Base-by-base conservation (phyloP, 2,329 filamentous ascomycete genomes). In the Atkinsonella texensis region DNA sequence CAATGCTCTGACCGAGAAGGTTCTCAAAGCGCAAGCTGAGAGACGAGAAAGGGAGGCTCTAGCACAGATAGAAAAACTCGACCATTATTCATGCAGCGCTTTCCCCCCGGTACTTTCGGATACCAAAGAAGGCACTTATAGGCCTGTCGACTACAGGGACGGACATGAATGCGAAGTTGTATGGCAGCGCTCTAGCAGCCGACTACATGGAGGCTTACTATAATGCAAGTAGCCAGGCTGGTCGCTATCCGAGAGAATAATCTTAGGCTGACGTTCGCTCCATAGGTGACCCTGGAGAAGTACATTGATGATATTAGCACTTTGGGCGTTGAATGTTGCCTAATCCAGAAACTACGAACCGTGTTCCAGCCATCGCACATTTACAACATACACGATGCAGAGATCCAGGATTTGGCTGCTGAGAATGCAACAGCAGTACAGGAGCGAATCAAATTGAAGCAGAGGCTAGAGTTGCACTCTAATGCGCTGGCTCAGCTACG, bases 171-270 rank as follows among this genome's bases (percentile, higher is more conserved):
- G 45, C 48, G 49, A 49, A 48, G 10, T 28, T 35, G 4, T 49
- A 42, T 3, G 54, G 43, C 7, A 52, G 52, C 39, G n/a, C 43
- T n/a, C 28, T 54, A 11, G 54, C 54, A 5, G 50, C 71, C 2
- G 68, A 71, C 46, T 65, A 58, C 23, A 60, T 71, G 55, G 58
- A 66, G 35, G 68, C 69, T 0, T 73, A 69, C 51, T 73, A 73
- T 48, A 63, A 71, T 58, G 70, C 64, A 59, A 43, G 17, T 15
- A n/a, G n/a, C n/a, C n/a, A n/a, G 18, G 28, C 17, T 4, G 28
- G 28, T 6, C 28, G 18, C n/a, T 47, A 10, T 13, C 31, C 28
- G 23, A 18, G 13, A 33, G n/a, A 9, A 15, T 3, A 15, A 15
- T 38, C 15, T 4, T 15, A 12, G 35, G 11, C 47, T 52, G 39